These are phyloP conservation scores for Phoma herbarum DNA, from an alignment of 2,329 filamentous ascomycete species.

Conservation along the genomic window DNA sequence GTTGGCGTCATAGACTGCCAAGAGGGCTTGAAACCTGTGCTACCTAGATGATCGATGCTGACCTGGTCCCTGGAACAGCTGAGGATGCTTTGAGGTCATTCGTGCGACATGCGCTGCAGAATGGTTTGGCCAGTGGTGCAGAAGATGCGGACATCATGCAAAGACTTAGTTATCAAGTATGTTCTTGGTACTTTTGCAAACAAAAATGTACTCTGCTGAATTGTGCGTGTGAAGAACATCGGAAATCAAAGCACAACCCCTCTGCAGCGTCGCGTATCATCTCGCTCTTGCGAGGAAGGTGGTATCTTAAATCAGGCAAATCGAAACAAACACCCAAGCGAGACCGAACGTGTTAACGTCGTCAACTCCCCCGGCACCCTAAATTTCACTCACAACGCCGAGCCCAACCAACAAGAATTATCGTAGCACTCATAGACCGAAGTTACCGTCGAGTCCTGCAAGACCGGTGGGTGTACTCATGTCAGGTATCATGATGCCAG, in stretches of 20 bases:
- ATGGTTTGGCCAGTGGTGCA: neutral
- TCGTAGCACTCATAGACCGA: conserved; percentile 47
- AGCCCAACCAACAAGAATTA: neutral
- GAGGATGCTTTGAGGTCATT: neutral
- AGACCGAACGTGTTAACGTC: neutral
- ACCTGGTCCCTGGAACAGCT: neutral
- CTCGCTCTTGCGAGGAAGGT: conserved; percentile 31
- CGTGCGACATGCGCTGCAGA: neutral
- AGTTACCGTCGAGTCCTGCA: conserved; percentile 52
- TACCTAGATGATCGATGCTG: neutral
- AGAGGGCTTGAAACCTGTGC: neutral
- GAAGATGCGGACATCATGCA: neutral
- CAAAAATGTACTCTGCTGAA: neutral
- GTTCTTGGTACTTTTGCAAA: conserved; percentile 2
- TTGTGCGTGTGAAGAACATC: neutral
- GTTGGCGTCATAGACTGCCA: conserved; percentile 13
- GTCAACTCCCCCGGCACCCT: neutral
- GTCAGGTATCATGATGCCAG: conserved; percentile 50
- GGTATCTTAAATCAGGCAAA: conserved; percentile 34
- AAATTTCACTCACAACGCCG: conserved; percentile 4
- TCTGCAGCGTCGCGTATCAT: conserved; percentile 13
- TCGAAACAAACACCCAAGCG: neutral
- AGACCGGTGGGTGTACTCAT: conserved; percentile 41
- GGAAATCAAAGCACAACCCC: neutral
- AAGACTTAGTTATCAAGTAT: neutral